Percentiles rank a stretch among this genome's conserved stretches.
Evolutionary conservation across 2,329 filamentous ascomycete genomes (phyloP).

Genomic region (Byssoonygena ceratinophila): DNA sequence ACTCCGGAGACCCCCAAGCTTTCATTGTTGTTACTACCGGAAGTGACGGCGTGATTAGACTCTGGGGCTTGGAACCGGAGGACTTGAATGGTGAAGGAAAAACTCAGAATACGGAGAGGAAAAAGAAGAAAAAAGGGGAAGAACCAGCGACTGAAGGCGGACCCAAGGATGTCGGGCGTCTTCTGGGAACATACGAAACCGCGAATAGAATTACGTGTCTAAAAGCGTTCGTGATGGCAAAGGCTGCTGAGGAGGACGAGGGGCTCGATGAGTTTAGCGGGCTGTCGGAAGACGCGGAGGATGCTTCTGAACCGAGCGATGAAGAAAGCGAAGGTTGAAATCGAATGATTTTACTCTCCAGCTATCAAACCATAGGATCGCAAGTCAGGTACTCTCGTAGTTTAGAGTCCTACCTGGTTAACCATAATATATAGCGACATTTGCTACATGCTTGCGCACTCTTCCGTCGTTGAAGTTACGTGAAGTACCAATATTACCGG

Average conservation of each 20-base stretch:
- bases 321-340: background rate
- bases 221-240: constrained; percentile 73
- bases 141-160: constrained; percentile 16
- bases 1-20: constrained; percentile 24
- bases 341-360: too few relatives aligned
- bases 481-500: background rate
- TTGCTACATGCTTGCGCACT: too few relatives aligned
- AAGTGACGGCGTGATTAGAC: constrained; percentile 73
- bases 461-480: too few relatives aligned
- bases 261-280: constrained; percentile 50
- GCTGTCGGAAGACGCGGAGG: constrained; percentile 26
- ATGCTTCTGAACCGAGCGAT: constrained; percentile 19
- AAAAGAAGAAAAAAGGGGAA: constrained; percentile 17
- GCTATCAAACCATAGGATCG: too few relatives aligned
- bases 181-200: constrained; percentile 72
- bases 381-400: too few relatives aligned
- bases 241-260: constrained; percentile 43
- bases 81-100: constrained; percentile 20
- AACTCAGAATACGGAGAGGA: constrained; percentile 12
- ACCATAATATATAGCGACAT: too few relatives aligned
- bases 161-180: constrained; percentile 46
- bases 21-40: constrained; percentile 60
- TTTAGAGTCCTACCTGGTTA: too few relatives aligned
- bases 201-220: constrained; percentile 83
- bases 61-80: constrained; percentile 53